A percentile compares a stretch with the other conserved stretches of the same genome.
These are phyloP conservation scores for Syzygium aqueum DNA, from an alignment of 345 rosid genomes.

Conservation along the genomic window DNA sequence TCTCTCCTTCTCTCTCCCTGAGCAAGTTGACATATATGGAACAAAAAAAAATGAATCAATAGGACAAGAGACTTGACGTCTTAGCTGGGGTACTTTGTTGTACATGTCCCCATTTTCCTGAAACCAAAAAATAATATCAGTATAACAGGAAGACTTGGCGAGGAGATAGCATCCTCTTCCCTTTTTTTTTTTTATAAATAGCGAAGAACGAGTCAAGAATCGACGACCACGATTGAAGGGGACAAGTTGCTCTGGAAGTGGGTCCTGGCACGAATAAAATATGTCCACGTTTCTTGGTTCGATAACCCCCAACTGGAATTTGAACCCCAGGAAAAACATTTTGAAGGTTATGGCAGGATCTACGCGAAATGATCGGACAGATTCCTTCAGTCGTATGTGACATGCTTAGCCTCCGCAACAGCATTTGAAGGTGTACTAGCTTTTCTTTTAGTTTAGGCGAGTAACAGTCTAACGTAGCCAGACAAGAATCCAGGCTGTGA, in stretches of 20 bases:
- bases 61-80: not conserved
- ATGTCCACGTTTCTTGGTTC: not conserved
- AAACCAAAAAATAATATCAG: not conserved
- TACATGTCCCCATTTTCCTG: not conserved
- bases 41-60: not conserved
- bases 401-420: not conserved
- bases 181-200: not conserved
- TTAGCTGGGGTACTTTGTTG: not conserved
- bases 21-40: not conserved
- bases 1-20: not conserved
- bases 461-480: not conserved
- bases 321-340: not conserved
- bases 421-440: not conserved
- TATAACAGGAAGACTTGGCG: not conserved
- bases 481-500: not conserved
- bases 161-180: not conserved
- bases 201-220: not conserved
- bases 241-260: not conserved
- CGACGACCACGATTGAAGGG: not conserved
- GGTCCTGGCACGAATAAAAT: not conserved
- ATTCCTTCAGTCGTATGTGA: not conserved
- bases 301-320: not conserved
- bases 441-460: not conserved
- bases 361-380: not conserved
- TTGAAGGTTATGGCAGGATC: not conserved